These are phyloP conservation scores for Royoungia palumana DNA, from an alignment of 768 basidiomycete species.

Conservation along the genomic window DNA sequence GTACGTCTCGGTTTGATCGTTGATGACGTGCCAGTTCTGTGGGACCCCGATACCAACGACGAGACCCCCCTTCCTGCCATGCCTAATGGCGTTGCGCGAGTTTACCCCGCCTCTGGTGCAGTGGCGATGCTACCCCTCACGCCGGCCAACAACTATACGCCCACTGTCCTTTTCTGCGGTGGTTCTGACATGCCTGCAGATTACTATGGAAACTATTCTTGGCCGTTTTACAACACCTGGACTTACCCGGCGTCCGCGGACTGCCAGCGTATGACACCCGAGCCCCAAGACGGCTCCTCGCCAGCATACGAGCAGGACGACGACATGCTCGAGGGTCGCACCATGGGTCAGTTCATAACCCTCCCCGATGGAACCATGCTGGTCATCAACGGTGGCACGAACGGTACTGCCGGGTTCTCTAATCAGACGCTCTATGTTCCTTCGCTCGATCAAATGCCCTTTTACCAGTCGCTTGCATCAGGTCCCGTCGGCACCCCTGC, in stretches of 20 bases:
- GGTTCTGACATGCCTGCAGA: slow-evolving; percentile 74
- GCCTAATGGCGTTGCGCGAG: slow-evolving; percentile 71
- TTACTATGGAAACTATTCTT: slow-evolving; percentile 74
- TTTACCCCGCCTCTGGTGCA: slow-evolving; percentile 89
- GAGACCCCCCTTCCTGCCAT: slow-evolving; percentile 68
- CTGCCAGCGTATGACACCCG: slow-evolving; percentile 84
- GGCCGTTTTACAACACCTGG: slow-evolving; percentile 72
- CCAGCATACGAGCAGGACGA: slow-evolving; percentile 70
- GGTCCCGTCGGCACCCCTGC: slow-evolving; percentile 79
- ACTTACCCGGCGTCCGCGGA: slow-evolving; percentile 63
- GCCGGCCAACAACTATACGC: slow-evolving; percentile 81
- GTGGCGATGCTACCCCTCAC: slow-evolving; percentile 89
- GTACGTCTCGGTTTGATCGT: not conserved
- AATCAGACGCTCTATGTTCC: slow-evolving; percentile 45
- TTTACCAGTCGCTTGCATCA: slow-evolving; percentile 69
- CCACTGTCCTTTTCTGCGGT: slow-evolving; percentile 87
- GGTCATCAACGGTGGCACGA: slow-evolving; percentile 76
- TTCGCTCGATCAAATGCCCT: slow-evolving; percentile 56
- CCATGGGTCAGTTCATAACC: slow-evolving; percentile 90
- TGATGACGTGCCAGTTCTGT: slow-evolving; percentile 35
- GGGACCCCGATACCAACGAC: slow-evolving; percentile 51
- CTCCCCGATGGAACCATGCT: slow-evolving; percentile 78
- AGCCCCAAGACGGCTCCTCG: slow-evolving; percentile 64
- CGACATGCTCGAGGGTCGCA: slow-evolving; percentile 66
- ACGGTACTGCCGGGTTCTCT: slow-evolving; percentile 89